A percentile compares a stretch with the other conserved stretches of the same genome.
phyloP scores from a whole-genome alignment of 345 rosid genomes.

The Salix koriyanagi region DNA sequence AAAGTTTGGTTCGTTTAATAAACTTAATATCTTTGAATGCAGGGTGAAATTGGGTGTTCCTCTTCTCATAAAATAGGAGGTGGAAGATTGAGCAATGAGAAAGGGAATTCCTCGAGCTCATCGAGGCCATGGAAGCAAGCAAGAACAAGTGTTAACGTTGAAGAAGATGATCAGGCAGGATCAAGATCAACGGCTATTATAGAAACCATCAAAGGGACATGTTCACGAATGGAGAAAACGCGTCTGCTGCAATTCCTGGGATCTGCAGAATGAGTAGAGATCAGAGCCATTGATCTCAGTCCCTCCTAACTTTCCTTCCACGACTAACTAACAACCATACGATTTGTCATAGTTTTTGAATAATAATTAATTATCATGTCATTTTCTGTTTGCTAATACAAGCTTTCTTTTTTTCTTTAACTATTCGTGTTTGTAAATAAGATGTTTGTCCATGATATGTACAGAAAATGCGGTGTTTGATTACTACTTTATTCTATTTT shows the following conservation, averaged over 20 bases:
- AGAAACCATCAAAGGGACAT: constrained; percentile 27
- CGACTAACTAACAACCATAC: constrained; percentile 13
- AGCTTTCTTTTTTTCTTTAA: not conserved
- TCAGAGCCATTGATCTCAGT: constrained; percentile 25
- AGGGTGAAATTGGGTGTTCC: constrained; percentile 56
- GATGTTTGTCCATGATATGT: not conserved
- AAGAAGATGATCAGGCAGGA: constrained; percentile 15
- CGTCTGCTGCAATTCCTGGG: constrained; percentile 26
- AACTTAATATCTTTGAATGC: constrained; percentile 3
- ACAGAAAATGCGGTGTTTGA: too few species aligned
- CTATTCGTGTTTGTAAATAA: not conserved
- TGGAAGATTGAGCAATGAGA: constrained; percentile 15
- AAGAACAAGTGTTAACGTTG: constrained; percentile 21
- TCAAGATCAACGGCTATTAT: constrained; percentile 37
- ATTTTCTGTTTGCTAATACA: not conserved
- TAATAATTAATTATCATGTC: not conserved
- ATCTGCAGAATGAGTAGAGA: constrained; percentile 37
- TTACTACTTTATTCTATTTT: not conserved
- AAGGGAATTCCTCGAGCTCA: constrained; percentile 15
- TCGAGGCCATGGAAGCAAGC: constrained; percentile 35
- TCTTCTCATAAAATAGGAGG: constrained; percentile 24
- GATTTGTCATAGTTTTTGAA: not conserved
- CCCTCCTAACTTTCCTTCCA: not conserved
- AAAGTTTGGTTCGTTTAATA: not conserved
- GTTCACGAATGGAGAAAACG: constrained; percentile 21